phyloP scores from a whole-genome alignment of 2,329 filamentous ascomycete species.

The Apiospora pterosperma region DNA sequence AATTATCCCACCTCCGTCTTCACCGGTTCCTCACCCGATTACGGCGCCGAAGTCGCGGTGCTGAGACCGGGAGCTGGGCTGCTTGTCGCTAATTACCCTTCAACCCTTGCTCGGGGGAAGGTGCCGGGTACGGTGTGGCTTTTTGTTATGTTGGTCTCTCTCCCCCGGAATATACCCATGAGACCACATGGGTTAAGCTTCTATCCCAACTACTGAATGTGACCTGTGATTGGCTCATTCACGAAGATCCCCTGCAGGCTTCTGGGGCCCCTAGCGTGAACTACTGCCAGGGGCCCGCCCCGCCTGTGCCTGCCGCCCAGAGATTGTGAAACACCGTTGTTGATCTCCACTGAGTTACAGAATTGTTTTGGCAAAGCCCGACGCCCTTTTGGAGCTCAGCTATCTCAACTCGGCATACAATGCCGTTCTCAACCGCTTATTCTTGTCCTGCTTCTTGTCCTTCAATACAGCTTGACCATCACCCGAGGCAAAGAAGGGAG shows the following conservation, averaged over 20 bases:
- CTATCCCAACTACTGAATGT: too few relatives aligned
- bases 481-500: not conserved
- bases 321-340: not conserved
- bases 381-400: not conserved
- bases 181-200: too few relatives aligned
- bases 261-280: not conserved
- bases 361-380: not conserved
- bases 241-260: not conserved
- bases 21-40: too few relatives aligned
- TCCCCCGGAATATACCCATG: too few relatives aligned
- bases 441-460: too few relatives aligned
- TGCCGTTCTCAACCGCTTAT: not conserved
- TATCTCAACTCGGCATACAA: not conserved
- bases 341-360: not conserved
- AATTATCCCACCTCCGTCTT: too few relatives aligned
- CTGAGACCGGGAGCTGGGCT: too few relatives aligned
- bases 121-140: too few relatives aligned
- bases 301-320: not conserved
- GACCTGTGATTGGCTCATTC: not conserved
- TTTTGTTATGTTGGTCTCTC: too few relatives aligned
- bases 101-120: too few relatives aligned
- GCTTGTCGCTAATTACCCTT: too few relatives aligned
- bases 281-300: not conserved
- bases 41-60: too few relatives aligned
- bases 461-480: not conserved